Conservation (phyloP, 2,329 filamentous ascomycete genomes). For the Fusarium sp. region DNA sequence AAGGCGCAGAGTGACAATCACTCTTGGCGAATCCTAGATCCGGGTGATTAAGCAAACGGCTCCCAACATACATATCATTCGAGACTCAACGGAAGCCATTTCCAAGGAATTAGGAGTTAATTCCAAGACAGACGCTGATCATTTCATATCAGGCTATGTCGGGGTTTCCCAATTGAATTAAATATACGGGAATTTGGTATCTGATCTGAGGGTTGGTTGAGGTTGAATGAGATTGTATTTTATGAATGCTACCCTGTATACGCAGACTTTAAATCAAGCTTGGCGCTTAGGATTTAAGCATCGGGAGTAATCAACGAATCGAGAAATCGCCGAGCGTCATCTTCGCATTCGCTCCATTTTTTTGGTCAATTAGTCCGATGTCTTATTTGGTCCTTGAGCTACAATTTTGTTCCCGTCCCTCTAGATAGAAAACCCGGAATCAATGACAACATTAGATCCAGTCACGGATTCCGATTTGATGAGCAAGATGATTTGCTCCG, state of each 20-base stretch:
- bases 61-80: not conserved
- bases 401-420: accelerated
- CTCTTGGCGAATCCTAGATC: not conserved
- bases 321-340: not conserved
- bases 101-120: accelerated
- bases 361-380: too few species aligned
- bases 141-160: accelerated
- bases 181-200: not conserved
- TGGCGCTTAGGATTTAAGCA: not conserved
- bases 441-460: slow-evolving; percentile 3
- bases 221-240: not conserved
- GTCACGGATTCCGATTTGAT: not conserved
- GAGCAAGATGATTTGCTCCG: not conserved
- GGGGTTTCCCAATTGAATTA: accelerated
- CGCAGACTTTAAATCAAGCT: too few species aligned
- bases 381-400: accelerated
- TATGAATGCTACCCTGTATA: not conserved
- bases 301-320: not conserved
- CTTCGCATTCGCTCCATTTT: not conserved
- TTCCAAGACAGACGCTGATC: not conserved
- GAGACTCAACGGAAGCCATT: accelerated
- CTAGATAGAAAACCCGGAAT: slow-evolving; percentile 7
- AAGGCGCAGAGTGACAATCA: accelerated
- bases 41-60: not conserved
- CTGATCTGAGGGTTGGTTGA: not conserved